Base-by-base conservation (phyloP, 1,139 yeast species). In the Candida anutae region DNA sequence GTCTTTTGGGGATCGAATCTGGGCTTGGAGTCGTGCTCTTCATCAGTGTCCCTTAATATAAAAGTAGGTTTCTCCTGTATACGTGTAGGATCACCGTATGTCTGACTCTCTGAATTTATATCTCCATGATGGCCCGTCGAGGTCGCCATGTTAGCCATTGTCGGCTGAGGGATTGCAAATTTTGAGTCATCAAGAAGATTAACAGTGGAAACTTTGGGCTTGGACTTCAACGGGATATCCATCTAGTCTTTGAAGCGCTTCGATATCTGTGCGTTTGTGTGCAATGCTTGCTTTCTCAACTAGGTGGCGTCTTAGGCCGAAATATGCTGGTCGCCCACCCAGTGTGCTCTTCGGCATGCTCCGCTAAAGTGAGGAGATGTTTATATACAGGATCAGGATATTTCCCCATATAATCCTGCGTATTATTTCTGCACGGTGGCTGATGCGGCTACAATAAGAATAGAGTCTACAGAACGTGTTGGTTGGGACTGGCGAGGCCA, bases 191-290 rank as follows among this genome's bases (percentile, higher is more conserved):
- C 58, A 28, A 53, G 35, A 32, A 57, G 50, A 27, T 54, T 51
- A 15, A 58, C 58, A 34, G 59, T 52, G 11, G 66, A 60, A 13
- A 62, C 69, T 44, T 61, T 54, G 5, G 69, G 67, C 33, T 55
- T 49, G 23, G 69, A 55, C 40, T 63, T 63, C 29, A 63, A 50
- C 5, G 69, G 69, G 34, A 63, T 62, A 26, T 62, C 69, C 69
- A 63, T 60, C 26, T 29, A 31, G 24, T 14, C 26, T 25, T 17
- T 17, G 9, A 17, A 17, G 10, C n/a, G n/a, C n/a, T n/a, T n/a
- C n/a, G n/a, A n/a, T n/a, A n/a, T n/a, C n/a, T n/a, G n/a, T n/a
- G n/a, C n/a, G n/a, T n/a, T n/a, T n/a, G n/a, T n/a, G n/a, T n/a
- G n/a, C n/a, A n/a, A n/a, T n/a, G n/a, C n/a, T n/a, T n/a, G n/a